Base-by-base conservation (phyloP, 805 yeast species). In the Torulaspora maleeae region DNA sequence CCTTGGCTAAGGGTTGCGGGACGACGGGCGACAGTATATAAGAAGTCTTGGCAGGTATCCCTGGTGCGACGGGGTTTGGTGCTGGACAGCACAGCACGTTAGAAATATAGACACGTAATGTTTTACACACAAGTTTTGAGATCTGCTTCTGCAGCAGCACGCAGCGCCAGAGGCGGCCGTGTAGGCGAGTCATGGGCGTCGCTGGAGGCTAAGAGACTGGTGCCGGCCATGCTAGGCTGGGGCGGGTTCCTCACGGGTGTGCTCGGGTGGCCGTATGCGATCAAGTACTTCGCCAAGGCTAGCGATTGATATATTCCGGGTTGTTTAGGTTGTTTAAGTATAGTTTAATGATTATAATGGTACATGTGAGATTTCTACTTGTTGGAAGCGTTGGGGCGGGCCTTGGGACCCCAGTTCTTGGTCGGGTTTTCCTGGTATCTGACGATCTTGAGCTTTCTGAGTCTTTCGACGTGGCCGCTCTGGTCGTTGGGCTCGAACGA, bases 391-490 rank as follows among this genome's bases (percentile, higher is more conserved):
- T 27, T 41, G 25, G 95, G 95, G 59, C 84, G 80, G 3, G 96
- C 80, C 69, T 85, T 87, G 29, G 98, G 99, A 1, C 99, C 99
- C 99, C 99, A 93, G 63, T 86, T 83, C 62, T 86, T 86, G 1
- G 88, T 77, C 12, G 99, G 99, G 60, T 90, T 91, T 60, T 82
- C 89, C 63, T 90, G 99, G 66, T 76, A 91, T 56, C 96, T 75
- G 11, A 88, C 88, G 61, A 91, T 78, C 66, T 88, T 88, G 47
- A 87, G 74, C 51, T 78, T 81, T 58, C 96, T 75, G 43, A 87
- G 69, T 44, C 67, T 71, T 54, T 79, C 79, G 44, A 89, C 68
- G 39, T 70, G 73, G 15, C 70, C 73, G 48, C 89, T 78, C 39
- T 77, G 67, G 43, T 76, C 76, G 66, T 82, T 79, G 32, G 75